A percentile compares a stretch with the other conserved stretches of the same genome.
Evolutionary conservation across 345 rosid genomes (phyloP).

Genomic region (Arabidopsis arenosa): DNA sequence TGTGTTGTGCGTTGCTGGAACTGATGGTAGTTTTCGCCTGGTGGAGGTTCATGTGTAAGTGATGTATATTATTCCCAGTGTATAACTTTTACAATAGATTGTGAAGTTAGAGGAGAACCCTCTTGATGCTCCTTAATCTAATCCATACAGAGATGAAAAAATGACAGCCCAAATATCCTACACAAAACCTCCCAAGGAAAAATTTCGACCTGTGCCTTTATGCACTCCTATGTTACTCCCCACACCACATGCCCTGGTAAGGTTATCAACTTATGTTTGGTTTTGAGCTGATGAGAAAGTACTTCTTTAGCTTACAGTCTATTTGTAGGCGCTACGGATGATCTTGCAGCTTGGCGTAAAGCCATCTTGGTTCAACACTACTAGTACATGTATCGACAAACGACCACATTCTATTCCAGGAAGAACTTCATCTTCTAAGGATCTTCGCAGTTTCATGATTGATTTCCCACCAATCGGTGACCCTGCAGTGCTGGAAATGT

Average conservation of each 20-base stretch:
- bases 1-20: conserved; percentile 81
- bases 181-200: conserved; percentile 55
- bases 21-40: conserved; percentile 90
- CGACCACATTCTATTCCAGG: conserved; percentile 69
- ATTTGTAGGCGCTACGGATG: conserved; percentile 79
- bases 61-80: background rate
- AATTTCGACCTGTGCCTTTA: conserved; percentile 83
- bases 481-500: conserved; percentile 85
- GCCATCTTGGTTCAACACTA: conserved; percentile 85
- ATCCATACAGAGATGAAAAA: conserved; percentile 63
- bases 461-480: conserved; percentile 71
- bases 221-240: conserved; percentile 80
- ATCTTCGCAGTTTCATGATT: conserved; percentile 76
- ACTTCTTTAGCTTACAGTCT: background rate
- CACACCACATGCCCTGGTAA: conserved; percentile 82
- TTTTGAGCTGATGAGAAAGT: background rate
- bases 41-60: conserved; percentile 79
- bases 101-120: background rate
- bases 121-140: conserved; percentile 11
- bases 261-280: background rate
- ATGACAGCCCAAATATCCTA: conserved; percentile 47
- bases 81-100: conserved; percentile 19
- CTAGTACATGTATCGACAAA: conserved; percentile 63
- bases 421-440: conserved; percentile 58
- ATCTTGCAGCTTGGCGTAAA: conserved; percentile 85